phyloP scores from a whole-genome alignment of 139 green algal genomes.

The Volvox reticuliferus region DNA sequence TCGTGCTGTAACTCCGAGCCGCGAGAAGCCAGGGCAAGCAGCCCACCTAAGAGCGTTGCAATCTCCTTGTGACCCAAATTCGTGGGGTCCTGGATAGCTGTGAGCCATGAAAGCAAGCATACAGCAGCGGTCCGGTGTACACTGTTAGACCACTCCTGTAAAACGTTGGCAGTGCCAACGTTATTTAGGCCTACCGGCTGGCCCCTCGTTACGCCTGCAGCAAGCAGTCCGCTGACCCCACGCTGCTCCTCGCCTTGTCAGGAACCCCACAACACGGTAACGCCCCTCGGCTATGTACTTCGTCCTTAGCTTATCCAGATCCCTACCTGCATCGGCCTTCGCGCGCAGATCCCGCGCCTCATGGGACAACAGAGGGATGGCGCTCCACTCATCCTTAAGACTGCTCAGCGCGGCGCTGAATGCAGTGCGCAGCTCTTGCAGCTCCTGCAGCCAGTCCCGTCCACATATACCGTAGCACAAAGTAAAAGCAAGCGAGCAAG shows the following conservation, averaged over 20 bases:
- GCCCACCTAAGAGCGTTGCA: background rate
- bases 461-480: background rate
- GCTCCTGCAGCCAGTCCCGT: conserved; percentile 33
- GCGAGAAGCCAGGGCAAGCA: background rate
- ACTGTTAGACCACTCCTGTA: no score
- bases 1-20: background rate
- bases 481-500: background rate
- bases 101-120: no score
- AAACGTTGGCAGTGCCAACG: no score
- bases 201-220: no score
- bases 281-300: no score
- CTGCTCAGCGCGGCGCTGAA: background rate
- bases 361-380: background rate
- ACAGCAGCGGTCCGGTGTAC: no score
- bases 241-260: no score
- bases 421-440: background rate
- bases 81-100: conserved; percentile 27
- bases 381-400: conserved; percentile 26
- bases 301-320: no score
- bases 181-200: no score
- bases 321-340: background rate
- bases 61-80: background rate
- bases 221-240: no score
- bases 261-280: no score
- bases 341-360: background rate